Percentiles rank a stretch among this genome's conserved stretches.
Evolutionary conservation across 306 rosid genomes (phyloP).

Genomic region (Citrullus amarus): DNA sequence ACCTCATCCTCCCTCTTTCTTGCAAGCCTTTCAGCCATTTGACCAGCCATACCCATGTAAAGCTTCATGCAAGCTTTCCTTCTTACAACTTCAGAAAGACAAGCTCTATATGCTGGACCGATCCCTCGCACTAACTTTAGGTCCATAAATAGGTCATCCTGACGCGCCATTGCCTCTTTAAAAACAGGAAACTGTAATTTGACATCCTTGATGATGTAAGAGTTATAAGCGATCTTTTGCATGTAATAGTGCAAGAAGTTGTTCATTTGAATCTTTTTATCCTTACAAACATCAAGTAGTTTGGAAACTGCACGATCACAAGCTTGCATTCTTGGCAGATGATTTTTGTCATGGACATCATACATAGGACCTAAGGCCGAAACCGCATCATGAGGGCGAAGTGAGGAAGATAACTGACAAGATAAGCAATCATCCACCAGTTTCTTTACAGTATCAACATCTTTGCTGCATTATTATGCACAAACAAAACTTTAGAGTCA

Average conservation of each 20-base stretch:
- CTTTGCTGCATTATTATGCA: slow-evolving; percentile 66
- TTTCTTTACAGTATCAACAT: slow-evolving; percentile 82
- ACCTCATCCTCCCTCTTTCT: slow-evolving; percentile 73
- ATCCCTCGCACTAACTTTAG: slow-evolving; percentile 69
- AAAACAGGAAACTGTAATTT: slow-evolving; percentile 94
- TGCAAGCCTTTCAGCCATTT: slow-evolving; percentile 89
- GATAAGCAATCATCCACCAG: slow-evolving; percentile 90
- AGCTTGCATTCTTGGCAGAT: slow-evolving; percentile 78
- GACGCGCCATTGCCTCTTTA: slow-evolving; percentile 90
- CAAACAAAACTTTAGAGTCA: neutral
- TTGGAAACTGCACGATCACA: slow-evolving; percentile 65
- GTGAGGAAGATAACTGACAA: slow-evolving; percentile 71
- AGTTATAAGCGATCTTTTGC: slow-evolving; percentile 62
- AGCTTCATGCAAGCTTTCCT: slow-evolving; percentile 89
- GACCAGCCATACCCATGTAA: slow-evolving; percentile 99
- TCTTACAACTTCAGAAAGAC: slow-evolving; percentile 93
- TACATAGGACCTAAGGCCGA: slow-evolving; percentile 99
- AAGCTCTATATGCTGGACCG: slow-evolving; percentile 87
- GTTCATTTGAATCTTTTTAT: slow-evolving; percentile 81
- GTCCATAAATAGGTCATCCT: slow-evolving; percentile 66
- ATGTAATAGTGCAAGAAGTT: slow-evolving; percentile 58
- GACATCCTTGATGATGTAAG: slow-evolving; percentile 75
- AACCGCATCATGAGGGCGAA: slow-evolving; percentile 98
- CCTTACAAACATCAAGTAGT: slow-evolving; percentile 65
- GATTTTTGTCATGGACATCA: slow-evolving; percentile 81